phyloP scores from a whole-genome alignment of 2,329 filamentous ascomycete genomes.

The Xylariaceae sp. region DNA sequence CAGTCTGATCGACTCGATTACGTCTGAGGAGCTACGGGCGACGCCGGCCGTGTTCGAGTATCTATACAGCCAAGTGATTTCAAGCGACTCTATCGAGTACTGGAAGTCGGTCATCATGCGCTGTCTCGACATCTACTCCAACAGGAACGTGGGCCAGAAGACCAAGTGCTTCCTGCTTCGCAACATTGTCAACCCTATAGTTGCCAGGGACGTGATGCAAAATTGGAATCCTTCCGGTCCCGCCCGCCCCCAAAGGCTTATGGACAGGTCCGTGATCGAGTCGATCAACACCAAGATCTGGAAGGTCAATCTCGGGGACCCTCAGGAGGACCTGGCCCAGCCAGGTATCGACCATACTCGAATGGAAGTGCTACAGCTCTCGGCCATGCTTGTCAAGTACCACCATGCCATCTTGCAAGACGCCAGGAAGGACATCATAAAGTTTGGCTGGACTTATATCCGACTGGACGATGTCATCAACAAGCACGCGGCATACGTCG shows the following conservation, averaged over 20 bases:
- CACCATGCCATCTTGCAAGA: conserved; percentile 84
- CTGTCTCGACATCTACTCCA: conserved; percentile 81
- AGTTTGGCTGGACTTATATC: conserved; percentile 98
- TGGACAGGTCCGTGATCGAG: conserved; percentile 83
- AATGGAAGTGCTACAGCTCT: conserved; percentile 93
- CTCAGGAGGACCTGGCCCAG: conserved; percentile 75
- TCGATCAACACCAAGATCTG: conserved; percentile 89
- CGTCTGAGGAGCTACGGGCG: conserved; percentile 72
- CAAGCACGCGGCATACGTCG: conserved; percentile 95
- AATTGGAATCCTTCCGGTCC: conserved; percentile 61
- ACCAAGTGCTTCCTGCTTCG: conserved; percentile 90
- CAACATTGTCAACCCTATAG: conserved; percentile 89
- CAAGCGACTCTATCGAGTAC: conserved; percentile 76
- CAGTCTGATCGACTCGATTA: conserved; percentile 75
- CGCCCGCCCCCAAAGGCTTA: conserved; percentile 60
- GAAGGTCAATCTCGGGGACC: conserved; percentile 80
- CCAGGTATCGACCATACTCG: conserved; percentile 90
- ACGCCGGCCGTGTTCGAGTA: conserved; percentile 73
- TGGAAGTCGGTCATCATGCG: conserved; percentile 77
- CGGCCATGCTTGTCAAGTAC: conserved; percentile 92
- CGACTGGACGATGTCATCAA: conserved; percentile 98
- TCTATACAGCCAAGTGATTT: conserved; percentile 81
- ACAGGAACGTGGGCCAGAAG: conserved; percentile 73
- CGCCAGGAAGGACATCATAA: conserved; percentile 94
- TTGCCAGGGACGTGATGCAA: conserved; percentile 92